Evolutionary conservation across 2,329 filamentous ascomycete species (phyloP).

Genomic region (Myriosclerotinia duriaeana): DNA sequence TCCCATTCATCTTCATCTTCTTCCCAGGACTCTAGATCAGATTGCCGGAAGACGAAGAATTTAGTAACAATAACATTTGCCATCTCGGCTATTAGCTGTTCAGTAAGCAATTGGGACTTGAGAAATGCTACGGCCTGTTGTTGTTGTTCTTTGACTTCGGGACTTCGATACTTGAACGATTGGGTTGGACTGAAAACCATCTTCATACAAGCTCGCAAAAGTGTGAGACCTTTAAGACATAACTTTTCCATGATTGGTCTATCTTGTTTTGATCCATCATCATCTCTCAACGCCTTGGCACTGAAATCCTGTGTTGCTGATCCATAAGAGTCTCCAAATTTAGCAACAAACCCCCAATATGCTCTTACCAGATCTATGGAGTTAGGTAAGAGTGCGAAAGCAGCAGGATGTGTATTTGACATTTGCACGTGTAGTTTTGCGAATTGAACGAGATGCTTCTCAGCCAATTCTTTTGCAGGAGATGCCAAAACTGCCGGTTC

Average conservation of each 20-base stretch:
- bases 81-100: slow-evolving; percentile 74
- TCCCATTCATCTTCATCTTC: slow-evolving; percentile 97
- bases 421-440: slow-evolving; percentile 90
- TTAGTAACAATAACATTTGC: slow-evolving; percentile 82
- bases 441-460: slow-evolving; percentile 85
- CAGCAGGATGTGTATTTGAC: slow-evolving; percentile 73
- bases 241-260: slow-evolving; percentile 73
- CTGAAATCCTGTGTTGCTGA: slow-evolving; percentile 43
- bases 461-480: slow-evolving; percentile 61
- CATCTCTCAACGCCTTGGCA: slow-evolving; percentile 48
- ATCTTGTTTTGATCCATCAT: slow-evolving; percentile 50
- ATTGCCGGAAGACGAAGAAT: slow-evolving; percentile 82
- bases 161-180: slow-evolving; percentile 78
- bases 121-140: slow-evolving; percentile 66
- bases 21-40: slow-evolving; percentile 88
- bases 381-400: slow-evolving; percentile 79
- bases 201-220: slow-evolving; percentile 78
- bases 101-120: slow-evolving; percentile 71
- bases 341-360: slow-evolving; percentile 81
- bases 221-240: slow-evolving; percentile 76
- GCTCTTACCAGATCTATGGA: slow-evolving; percentile 73
- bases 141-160: slow-evolving; percentile 74
- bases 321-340: slow-evolving; percentile 73
- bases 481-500: slow-evolving; percentile 53
- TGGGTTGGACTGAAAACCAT: slow-evolving; percentile 80